A percentile compares a stretch with the other conserved stretches of the same genome.
These are phyloP conservation scores for Jasminum sambac DNA, from an alignment of 257 asterid genomes.

Conservation along the genomic window DNA sequence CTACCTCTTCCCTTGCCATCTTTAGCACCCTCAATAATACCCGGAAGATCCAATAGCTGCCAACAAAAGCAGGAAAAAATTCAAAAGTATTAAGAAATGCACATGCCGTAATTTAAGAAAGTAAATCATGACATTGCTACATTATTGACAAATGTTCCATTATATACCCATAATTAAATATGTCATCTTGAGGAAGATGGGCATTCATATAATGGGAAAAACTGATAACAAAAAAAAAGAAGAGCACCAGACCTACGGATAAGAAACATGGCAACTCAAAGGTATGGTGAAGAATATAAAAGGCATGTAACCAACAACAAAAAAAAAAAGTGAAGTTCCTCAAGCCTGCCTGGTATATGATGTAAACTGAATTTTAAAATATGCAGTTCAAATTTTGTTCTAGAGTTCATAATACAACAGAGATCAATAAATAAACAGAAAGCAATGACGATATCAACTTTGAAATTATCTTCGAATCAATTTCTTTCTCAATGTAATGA, in stretches of 20 bases:
- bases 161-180: neutral
- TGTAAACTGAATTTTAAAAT: neutral
- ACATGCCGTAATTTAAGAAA: conserved; percentile 17
- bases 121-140: neutral
- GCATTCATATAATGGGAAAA: neutral
- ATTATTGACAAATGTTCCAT: neutral
- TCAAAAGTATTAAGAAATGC: conserved; percentile 15
- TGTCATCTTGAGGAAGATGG: neutral
- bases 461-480: neutral
- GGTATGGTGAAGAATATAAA: neutral
- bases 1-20: conserved; percentile 99
- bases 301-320: neutral
- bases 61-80: conserved; percentile 26
- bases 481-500: neutral
- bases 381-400: neutral
- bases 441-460: neutral
- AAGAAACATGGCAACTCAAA: neutral
- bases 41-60: conserved; percentile 97
- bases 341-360: neutral
- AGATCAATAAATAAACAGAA: neutral
- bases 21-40: conserved; percentile 99
- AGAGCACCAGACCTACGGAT: neutral
- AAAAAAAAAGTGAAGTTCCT: neutral
- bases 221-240: neutral
- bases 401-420: neutral